These are phyloP conservation scores for Solanum virginianum DNA, from an alignment of 257 asterid genomes.

Conservation along the genomic window DNA sequence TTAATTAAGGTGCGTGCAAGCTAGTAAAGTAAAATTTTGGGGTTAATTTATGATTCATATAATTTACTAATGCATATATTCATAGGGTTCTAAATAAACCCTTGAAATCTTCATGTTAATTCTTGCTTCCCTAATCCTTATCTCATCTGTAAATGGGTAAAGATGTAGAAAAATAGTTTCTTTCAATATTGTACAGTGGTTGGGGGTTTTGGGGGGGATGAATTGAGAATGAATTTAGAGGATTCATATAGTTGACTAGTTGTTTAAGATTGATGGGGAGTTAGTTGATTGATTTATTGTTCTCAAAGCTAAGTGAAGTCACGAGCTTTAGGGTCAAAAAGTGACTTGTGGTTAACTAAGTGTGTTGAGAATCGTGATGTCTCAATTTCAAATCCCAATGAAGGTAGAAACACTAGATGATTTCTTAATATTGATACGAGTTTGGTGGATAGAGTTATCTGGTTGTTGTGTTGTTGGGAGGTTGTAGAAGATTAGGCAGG, in stretches of 20 bases:
- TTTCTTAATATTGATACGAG: neutral
- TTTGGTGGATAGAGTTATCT: too few relatives aligned
- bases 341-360: neutral
- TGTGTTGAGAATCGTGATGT: neutral
- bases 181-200: neutral
- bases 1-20: too few relatives aligned
- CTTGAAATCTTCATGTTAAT: neutral
- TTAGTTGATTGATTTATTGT: neutral
- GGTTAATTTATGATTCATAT: neutral
- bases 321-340: neutral
- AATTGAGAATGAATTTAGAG: neutral
- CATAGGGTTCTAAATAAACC: neutral
- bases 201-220: neutral
- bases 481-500: too few relatives aligned
- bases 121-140: neutral
- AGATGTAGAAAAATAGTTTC: neutral
- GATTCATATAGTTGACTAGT: neutral
- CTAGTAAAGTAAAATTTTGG: neutral
- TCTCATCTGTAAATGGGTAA: neutral
- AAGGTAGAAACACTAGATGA: neutral
- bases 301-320: neutral
- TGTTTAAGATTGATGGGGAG: neutral
- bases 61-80: neutral
- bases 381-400: neutral
- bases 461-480: neutral